Conservation (phyloP, 2,329 filamentous ascomycete genomes). For the Neurospora sp. region DNA sequence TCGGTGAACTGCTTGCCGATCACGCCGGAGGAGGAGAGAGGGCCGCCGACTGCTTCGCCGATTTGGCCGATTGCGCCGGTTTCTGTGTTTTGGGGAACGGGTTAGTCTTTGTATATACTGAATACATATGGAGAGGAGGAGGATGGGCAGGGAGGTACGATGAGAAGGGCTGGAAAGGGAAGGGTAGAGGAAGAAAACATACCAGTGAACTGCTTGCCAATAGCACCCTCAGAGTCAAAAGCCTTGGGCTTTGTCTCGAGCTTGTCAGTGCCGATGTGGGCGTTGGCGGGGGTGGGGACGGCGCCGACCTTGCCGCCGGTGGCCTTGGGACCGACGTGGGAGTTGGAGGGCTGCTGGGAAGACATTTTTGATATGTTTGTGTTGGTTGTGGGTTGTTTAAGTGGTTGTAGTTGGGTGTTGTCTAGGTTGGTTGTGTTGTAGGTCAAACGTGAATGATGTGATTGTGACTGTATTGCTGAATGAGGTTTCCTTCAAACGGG, state of each 20-base stretch:
- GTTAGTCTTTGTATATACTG: background rate
- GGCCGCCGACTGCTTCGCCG: conserved; percentile 40
- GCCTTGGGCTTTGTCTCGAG: conserved; percentile 24
- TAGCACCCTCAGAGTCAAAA: conserved; percentile 38
- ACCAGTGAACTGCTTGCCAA: conserved; percentile 48
- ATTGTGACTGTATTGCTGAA: background rate
- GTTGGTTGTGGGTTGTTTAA: conserved; percentile 3
- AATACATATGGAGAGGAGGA: background rate
- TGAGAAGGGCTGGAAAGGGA: background rate
- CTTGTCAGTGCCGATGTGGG: conserved; percentile 11
- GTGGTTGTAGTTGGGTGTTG: background rate
- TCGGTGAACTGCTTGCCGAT: conserved; percentile 47
- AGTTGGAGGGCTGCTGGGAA: background rate
- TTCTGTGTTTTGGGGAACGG: conserved; percentile 17
- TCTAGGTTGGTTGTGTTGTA: background rate
- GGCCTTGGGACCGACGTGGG: conserved; percentile 10
- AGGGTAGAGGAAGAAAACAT: conserved; percentile 4
- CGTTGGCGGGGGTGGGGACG: conserved; percentile 17
- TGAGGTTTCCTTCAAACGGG: background rate
- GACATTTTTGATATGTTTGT: conserved; percentile 3
- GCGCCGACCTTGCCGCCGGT: conserved; percentile 12
- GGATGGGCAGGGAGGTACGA: background rate
- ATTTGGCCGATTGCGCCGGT: conserved; percentile 39
- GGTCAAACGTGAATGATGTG: background rate
- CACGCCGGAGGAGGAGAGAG: conserved; percentile 38